A percentile compares a stretch with the other conserved stretches of the same genome.
phyloP scores from a whole-genome alignment of 164 flowering plant species.

The Santalum album region DNA sequence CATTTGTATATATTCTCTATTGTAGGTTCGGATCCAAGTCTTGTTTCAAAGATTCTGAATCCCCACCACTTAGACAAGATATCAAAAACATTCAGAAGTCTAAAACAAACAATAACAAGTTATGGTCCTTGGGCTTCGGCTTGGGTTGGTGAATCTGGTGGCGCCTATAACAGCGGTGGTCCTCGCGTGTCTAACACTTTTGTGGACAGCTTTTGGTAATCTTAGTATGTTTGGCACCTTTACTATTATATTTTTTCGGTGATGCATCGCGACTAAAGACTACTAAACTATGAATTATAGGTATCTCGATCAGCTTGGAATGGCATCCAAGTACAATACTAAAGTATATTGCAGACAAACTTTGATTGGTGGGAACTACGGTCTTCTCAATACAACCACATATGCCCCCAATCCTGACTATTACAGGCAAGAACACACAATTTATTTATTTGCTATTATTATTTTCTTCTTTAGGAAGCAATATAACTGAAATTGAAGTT shows the following conservation, averaged over 20 bases:
- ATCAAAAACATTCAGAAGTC: conserved; percentile 31
- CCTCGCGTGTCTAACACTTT: conserved; percentile 61
- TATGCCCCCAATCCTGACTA: conserved; percentile 87
- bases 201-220: conserved; percentile 74
- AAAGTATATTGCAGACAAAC: conserved; percentile 86
- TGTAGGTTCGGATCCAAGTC: conserved; percentile 60
- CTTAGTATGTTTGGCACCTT: background rate
- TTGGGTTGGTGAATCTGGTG: conserved; percentile 99
- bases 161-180: conserved; percentile 90
- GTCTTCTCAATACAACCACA: conserved; percentile 68
- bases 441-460: too few relatives aligned
- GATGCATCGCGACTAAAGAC: background rate
- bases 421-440: conserved; percentile 45
- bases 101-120: conserved; percentile 28
- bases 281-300: conserved; percentile 20
- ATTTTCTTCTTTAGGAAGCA: background rate
- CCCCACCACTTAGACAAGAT: conserved; percentile 32
- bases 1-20: background rate
- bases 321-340: conserved; percentile 69
- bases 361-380: conserved; percentile 83
- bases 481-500: too few relatives aligned
- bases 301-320: conserved; percentile 95
- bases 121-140: conserved; percentile 75
- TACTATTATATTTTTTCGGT: background rate
- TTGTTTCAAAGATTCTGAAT: conserved; percentile 45